Evolutionary conservation across 345 rosid genomes (phyloP), one percentile per base, ranked within the genome.

Genomic region (Geranium rotundifolium): DNA sequence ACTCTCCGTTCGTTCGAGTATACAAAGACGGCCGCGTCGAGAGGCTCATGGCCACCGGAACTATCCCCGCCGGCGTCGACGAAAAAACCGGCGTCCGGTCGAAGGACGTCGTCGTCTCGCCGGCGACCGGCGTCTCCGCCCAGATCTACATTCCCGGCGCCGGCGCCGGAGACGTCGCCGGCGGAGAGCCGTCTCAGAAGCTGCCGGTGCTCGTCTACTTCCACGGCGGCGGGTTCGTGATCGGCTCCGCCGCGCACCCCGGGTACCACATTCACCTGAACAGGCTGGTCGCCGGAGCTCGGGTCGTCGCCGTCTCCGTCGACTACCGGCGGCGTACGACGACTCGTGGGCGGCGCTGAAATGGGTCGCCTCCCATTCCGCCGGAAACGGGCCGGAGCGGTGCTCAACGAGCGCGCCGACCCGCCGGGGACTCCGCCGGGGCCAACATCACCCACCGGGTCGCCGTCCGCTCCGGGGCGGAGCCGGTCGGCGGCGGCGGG

Each of bases 11-110:
- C 19, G 23, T 68, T 54, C 69, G 58, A 13, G 5, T 73, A 12
- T 72, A 75, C 82, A 70, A 76, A 72, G 84, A 81, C 59, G 95
- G 90, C 23, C 73, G 76, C 2, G 56, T 87, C n/a, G 80, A 85
- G 57, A 65, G 88, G 39, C 71, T 81, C 4, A 0, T 16, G 6
- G 68, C 78, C 2, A 72, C 79, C 2, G 77, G 64, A 50, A 65
- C 17, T 0, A 63, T 72, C 19, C 74, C 80, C 23, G 69, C 88
- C 6, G 77, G 81, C 18, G 62, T 77, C 4, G 82, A 85, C 37
- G 62, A 66, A 18, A 54, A 58, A 64, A 77, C 85, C 31, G 77
- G 77, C 7, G 81, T 85, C 63, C 62, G 72, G 17, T 75, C 83
- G 74, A 82, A 79, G 66, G 87, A 85, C 55, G 63, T 76, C 12